Conservation (phyloP, 2,329 filamentous ascomycete genomes). For the Microcyclospora tardicrescens region DNA sequence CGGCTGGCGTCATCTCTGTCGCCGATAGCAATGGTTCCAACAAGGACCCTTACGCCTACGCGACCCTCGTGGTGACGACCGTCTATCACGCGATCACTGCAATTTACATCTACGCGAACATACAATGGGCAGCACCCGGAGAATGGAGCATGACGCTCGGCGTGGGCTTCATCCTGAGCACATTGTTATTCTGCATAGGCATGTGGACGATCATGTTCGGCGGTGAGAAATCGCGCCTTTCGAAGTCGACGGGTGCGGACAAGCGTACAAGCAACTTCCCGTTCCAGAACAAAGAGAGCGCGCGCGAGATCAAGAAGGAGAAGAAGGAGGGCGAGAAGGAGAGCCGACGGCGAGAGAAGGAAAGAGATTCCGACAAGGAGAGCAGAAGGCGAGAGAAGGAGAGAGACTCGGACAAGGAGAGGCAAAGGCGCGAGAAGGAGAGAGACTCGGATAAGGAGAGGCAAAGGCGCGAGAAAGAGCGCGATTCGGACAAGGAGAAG, state of each 20-base stretch:
- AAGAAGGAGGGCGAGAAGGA: conserved; percentile 9
- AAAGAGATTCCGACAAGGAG: conserved; percentile 10
- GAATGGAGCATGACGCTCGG: conserved; percentile 41
- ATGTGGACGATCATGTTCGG: conserved; percentile 52
- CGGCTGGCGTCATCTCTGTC: neutral
- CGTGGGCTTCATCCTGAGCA: conserved; percentile 46
- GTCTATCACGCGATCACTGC: conserved; percentile 51
- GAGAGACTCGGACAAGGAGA: too few relatives aligned
- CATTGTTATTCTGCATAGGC: conserved; percentile 47
- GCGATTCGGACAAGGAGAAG: too few relatives aligned
- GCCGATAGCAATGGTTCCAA: conserved; percentile 1
- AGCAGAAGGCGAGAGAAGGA: too few relatives aligned
- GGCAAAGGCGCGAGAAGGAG: too few relatives aligned
- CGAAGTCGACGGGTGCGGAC: conserved; percentile 51
- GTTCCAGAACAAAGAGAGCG: conserved; percentile 41
- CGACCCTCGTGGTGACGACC: conserved; percentile 52
- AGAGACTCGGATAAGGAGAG: too few relatives aligned
- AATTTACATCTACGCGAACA: conserved; percentile 57
- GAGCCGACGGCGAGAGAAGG: conserved; percentile 4
- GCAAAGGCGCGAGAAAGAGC: too few relatives aligned
- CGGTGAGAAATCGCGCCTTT: conserved; percentile 42
- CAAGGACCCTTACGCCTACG: conserved; percentile 37
- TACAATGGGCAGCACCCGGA: conserved; percentile 16
- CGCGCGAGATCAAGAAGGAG: conserved; percentile 21
- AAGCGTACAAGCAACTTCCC: conserved; percentile 55